Conservation (phyloP, 2,329 filamentous ascomycete genomes). For the Zymoseptoria passerinii region DNA sequence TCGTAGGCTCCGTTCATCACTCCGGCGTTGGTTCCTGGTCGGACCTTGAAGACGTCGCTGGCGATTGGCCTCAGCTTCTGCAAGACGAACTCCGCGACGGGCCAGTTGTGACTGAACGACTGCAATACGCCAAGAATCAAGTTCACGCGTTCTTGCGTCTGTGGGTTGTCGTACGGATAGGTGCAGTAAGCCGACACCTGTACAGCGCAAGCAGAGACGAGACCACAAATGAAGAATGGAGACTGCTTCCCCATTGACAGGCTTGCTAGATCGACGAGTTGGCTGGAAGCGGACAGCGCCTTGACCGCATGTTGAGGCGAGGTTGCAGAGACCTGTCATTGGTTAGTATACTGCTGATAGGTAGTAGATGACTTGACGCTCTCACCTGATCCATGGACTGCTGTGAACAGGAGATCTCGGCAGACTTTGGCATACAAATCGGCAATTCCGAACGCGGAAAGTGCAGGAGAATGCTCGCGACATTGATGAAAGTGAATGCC, state of each 20-base stretch:
- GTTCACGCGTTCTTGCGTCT: constrained; percentile 59
- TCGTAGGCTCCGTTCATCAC: constrained; percentile 11
- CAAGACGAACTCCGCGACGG: constrained; percentile 60
- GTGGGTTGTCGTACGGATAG: constrained; percentile 50
- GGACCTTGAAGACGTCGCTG: constrained; percentile 44
- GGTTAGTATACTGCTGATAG: background rate
- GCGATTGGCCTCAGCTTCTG: constrained; percentile 70
- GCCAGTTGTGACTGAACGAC: constrained; percentile 61
- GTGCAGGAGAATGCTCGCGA: constrained; percentile 63
- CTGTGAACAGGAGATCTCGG: constrained; percentile 32
- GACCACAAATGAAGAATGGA: constrained; percentile 74
- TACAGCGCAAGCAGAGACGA: constrained; percentile 71
- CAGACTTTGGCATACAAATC: constrained; percentile 48
- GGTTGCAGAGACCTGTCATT: constrained; percentile 39
- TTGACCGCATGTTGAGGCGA: constrained; percentile 59
- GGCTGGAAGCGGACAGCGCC: constrained; percentile 68
- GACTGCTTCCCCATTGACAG: constrained; percentile 68
- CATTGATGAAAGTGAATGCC: constrained; percentile 67
- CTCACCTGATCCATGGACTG: constrained; percentile 36
- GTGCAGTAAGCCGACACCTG: constrained; percentile 71
- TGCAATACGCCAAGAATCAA: constrained; percentile 71
- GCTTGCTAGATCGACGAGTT: constrained; percentile 66
- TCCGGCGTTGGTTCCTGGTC: constrained; percentile 4
- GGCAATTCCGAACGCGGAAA: constrained; percentile 71
- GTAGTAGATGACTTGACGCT: background rate